Evolutionary conservation across 768 basidiomycete genomes (phyloP).

Genomic region (Leucocoprinus birnbaumii): DNA sequence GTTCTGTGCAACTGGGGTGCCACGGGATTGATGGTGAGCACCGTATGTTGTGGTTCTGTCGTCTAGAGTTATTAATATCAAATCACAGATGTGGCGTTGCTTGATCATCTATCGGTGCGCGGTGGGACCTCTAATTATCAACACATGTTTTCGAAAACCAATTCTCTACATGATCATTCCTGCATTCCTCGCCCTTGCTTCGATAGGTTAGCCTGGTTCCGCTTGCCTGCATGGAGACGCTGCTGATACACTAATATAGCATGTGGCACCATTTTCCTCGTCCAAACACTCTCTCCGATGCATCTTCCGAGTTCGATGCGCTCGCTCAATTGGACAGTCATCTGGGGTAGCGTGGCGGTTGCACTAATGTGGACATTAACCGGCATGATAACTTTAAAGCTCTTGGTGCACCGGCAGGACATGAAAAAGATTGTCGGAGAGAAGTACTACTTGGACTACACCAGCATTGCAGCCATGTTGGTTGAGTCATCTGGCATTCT

Average conservation of each 20-base stretch:
- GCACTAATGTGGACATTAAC: background rate
- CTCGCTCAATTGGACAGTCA: background rate
- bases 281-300: background rate
- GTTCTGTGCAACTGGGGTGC: background rate
- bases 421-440: background rate
- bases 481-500: conserved; percentile 1
- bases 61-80: too few relatives aligned
- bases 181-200: too few relatives aligned
- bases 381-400: background rate
- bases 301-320: background rate
- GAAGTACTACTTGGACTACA: background rate
- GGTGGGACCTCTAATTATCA: too few relatives aligned
- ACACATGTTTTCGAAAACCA: too few relatives aligned
- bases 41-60: too few relatives aligned
- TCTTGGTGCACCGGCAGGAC: background rate
- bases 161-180: too few relatives aligned
- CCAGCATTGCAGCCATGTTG: conserved; percentile 3
- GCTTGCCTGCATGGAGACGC: background rate
- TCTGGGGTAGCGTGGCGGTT: background rate
- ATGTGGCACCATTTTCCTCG: background rate
- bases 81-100: too few relatives aligned
- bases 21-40: conserved; percentile 2
- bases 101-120: too few relatives aligned
- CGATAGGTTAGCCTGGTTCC: background rate
- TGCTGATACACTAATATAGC: background rate